Conservation (phyloP, 352 stramenopile genomes). For the Saprolegnia diclina region DNA sequence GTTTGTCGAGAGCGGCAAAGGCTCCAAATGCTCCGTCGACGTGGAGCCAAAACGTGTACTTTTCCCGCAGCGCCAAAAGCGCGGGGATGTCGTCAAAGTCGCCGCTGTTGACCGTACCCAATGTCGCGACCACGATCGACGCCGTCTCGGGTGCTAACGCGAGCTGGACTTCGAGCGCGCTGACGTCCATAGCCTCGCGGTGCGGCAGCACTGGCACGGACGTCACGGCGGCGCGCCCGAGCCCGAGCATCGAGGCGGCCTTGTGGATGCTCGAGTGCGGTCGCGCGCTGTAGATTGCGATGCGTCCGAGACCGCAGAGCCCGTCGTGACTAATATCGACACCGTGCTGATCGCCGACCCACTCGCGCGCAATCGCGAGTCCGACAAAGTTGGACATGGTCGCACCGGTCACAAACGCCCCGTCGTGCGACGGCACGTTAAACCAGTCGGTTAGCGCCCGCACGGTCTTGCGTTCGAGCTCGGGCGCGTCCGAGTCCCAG, state of each 20-base stretch:
- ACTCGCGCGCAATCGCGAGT: conserved; percentile 14
- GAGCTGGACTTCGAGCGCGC: background rate
- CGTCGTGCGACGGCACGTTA: conserved; percentile 1
- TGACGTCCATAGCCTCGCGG: conserved; percentile 18
- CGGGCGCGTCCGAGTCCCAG: conserved; percentile 11
- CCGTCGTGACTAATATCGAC: conserved; percentile 4
- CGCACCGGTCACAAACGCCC: conserved; percentile 5
- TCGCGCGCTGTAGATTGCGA: background rate
- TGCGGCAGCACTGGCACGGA: background rate
- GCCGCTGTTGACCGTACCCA: conserved; percentile 19
- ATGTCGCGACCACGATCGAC: conserved; percentile 5
- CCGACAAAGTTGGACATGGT: conserved; percentile 25
- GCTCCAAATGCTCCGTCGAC: conserved; percentile 59
- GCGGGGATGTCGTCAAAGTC: conserved; percentile 16
- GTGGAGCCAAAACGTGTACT: conserved; percentile 44
- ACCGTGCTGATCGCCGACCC: conserved; percentile 2
- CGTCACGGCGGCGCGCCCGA: background rate
- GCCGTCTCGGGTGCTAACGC: background rate
- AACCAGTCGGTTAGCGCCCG: background rate
- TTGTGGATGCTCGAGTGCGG: conserved; percentile 20
- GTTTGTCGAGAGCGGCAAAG: conserved; percentile 42
- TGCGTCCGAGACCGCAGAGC: background rate
- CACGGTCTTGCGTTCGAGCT: conserved; percentile 3
- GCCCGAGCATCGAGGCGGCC: conserved; percentile 15
- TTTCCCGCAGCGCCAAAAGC: background rate